phyloP scores from a whole-genome alignment of 306 rosid species.

The Senna siamea region DNA sequence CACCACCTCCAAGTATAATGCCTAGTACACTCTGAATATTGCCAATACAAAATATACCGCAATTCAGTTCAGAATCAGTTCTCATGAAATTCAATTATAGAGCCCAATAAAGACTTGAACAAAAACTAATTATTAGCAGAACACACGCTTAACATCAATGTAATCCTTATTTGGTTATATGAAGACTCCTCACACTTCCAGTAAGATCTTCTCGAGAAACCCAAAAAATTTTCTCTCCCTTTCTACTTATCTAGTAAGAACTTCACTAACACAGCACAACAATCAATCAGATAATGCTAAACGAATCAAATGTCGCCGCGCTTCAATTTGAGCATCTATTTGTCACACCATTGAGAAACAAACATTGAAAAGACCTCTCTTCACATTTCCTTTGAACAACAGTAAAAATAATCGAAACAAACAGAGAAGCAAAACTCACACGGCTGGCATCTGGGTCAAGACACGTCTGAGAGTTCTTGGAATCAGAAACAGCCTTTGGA shows the following conservation, averaged over 20 bases:
- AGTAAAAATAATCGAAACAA: background rate
- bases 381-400: background rate
- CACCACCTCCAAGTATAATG: slow-evolving; percentile 95
- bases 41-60: slow-evolving; percentile 26
- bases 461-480: slow-evolving; percentile 89
- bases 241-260: background rate
- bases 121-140: background rate
- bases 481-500: slow-evolving; percentile 91
- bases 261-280: background rate
- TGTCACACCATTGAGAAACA: background rate
- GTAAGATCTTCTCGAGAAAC: slow-evolving; percentile 12
- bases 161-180: background rate
- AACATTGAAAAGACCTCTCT: background rate
- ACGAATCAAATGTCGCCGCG: background rate
- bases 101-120: background rate
- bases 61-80: slow-evolving; percentile 16
- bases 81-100: slow-evolving; percentile 14
- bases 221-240: background rate
- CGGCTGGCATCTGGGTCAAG: slow-evolving; percentile 99
- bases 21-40: slow-evolving; percentile 88
- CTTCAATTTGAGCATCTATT: slow-evolving; percentile 16
- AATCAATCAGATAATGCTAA: background rate
- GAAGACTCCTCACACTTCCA: background rate
- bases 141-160: background rate
- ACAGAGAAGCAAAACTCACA: slow-evolving; percentile 45